phyloP scores from a whole-genome alignment of 768 basidiomycete genomes.

The Rhizopogon sp. region DNA sequence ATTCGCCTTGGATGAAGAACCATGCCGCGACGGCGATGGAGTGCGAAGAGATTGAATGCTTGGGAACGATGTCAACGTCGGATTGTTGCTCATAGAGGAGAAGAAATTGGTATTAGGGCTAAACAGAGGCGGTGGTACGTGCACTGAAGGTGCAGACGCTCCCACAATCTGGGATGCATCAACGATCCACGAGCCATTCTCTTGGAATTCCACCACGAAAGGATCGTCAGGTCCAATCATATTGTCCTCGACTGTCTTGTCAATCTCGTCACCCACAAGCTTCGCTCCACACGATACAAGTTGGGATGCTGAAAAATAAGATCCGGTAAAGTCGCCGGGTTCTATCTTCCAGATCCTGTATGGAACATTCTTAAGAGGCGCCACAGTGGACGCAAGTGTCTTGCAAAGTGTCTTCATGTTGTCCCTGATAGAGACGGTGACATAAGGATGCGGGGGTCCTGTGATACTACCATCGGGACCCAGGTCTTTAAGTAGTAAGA shows the following conservation, averaged over 20 bases:
- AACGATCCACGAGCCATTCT: conserved; percentile 53
- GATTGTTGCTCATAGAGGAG: conserved; percentile 31
- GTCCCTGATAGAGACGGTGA: conserved; percentile 49
- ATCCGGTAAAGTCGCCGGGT: conserved; percentile 27
- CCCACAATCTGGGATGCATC: conserved; percentile 22
- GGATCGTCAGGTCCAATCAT: conserved; percentile 57
- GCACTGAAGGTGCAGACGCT: conserved; percentile 6
- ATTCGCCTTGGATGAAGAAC: conserved; percentile 16
- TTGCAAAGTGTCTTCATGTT: conserved; percentile 39
- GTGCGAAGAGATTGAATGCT: conserved; percentile 19
- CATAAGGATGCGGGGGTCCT: conserved; percentile 26
- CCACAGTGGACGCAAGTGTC: conserved; percentile 35
- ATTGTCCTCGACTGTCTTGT: conserved; percentile 53
- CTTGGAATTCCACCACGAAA: conserved; percentile 74
- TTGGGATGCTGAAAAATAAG: conserved; percentile 21
- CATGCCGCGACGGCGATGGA: conserved; percentile 16
- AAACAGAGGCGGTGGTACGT: conserved; percentile 47
- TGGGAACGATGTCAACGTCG: conserved; percentile 16
- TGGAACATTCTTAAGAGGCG: conserved; percentile 26
- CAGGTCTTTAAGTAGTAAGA: conserved; percentile 38
- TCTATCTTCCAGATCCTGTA: conserved; percentile 66
- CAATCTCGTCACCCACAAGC: conserved; percentile 37
- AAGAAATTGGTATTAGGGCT: conserved; percentile 53
- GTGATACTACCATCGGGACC: conserved; percentile 21
- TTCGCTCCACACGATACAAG: conserved; percentile 29